These are phyloP conservation scores for Yamadazyma triangularis DNA, from an alignment of 1,139 yeast species.

Conservation along the genomic window DNA sequence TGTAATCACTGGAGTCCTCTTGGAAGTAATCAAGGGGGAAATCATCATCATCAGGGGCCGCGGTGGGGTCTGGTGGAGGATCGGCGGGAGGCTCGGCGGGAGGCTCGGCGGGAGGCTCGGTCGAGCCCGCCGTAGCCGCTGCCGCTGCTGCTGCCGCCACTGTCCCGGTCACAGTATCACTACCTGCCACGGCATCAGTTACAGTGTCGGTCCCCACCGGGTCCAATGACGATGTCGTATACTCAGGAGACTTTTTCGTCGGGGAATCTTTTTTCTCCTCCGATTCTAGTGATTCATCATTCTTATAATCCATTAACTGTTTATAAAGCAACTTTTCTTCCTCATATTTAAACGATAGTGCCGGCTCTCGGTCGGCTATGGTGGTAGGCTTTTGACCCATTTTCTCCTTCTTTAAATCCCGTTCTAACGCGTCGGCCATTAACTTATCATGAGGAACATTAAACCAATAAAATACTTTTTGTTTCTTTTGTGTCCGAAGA, in stretches of 20 bases:
- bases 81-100: conserved; percentile 23
- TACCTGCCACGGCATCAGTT: conserved; percentile 16
- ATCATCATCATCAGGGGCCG: conserved; percentile 45
- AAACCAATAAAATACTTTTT: conserved; percentile 95
- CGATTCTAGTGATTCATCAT: no score
- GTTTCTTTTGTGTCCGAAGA: conserved; percentile 91
- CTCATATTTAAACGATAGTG: conserved; percentile 56
- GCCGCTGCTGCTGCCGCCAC: conserved; percentile 7
- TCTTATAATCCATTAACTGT: conserved; percentile 46
- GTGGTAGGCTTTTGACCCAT: conserved; percentile 58
- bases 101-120: no score
- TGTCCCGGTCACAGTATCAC: conserved; percentile 13
- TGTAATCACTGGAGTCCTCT: conserved; percentile 25
- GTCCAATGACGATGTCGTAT: conserved; percentile 11
- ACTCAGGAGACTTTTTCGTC: conserved; percentile 15
- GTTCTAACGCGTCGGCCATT: conserved; percentile 89
- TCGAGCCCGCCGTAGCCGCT: no score
- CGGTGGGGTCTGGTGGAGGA: conserved; percentile 9
- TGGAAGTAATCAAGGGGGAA: conserved; percentile 64
- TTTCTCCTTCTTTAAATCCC: conserved; percentile 82
- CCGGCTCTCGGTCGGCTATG: conserved; percentile 54
- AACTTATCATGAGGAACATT: conserved; percentile 91
- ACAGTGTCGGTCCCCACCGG: no score
- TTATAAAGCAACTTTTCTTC: conserved; percentile 41
- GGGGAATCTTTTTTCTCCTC: no score